These are phyloP conservation scores for Ulmus americana DNA, from an alignment of 331 rosid species.

Conservation along the genomic window DNA sequence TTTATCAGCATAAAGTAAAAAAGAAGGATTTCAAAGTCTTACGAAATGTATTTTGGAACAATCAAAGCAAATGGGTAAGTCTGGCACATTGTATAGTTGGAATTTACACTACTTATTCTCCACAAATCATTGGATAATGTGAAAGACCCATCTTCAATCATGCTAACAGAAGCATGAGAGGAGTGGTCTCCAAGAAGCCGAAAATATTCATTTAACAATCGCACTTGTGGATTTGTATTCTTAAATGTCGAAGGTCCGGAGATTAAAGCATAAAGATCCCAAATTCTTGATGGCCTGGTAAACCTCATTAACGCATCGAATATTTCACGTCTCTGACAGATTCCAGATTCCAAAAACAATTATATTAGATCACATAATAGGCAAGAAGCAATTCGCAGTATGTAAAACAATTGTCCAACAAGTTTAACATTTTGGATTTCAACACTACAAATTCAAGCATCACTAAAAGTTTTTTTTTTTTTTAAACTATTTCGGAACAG, in stretches of 20 bases:
- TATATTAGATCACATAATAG: conserved; percentile 29
- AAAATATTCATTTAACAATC: conserved; percentile 77
- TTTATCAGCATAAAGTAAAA: conserved; percentile 13
- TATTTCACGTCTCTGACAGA: conserved; percentile 56
- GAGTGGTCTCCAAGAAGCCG: conserved; percentile 81
- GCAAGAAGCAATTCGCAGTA: conserved; percentile 27
- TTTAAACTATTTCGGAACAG: neutral
- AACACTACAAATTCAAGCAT: neutral
- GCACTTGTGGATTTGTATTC: conserved; percentile 65
- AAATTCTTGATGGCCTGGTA: conserved; percentile 54
- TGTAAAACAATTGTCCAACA: conserved; percentile 8
- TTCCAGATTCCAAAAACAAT: conserved; percentile 23
- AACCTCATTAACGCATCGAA: conserved; percentile 56
- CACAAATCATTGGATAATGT: conserved; percentile 68
- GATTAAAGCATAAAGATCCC: conserved; percentile 86
- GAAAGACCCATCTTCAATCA: conserved; percentile 73
- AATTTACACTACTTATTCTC: conserved; percentile 81
- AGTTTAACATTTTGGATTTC: conserved; percentile 9
- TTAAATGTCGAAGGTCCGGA: conserved; percentile 66
- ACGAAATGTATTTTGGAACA: conserved; percentile 70
- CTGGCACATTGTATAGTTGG: conserved; percentile 64
- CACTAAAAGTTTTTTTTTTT: no score
- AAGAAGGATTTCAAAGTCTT: conserved; percentile 30
- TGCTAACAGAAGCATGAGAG: conserved; percentile 43
- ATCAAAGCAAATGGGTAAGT: conserved; percentile 93